A percentile compares a stretch with the other conserved stretches of the same genome.
These are phyloP conservation scores for Acrasis kona DNA, from an alignment of 78 protist species.

Conservation along the genomic window DNA sequence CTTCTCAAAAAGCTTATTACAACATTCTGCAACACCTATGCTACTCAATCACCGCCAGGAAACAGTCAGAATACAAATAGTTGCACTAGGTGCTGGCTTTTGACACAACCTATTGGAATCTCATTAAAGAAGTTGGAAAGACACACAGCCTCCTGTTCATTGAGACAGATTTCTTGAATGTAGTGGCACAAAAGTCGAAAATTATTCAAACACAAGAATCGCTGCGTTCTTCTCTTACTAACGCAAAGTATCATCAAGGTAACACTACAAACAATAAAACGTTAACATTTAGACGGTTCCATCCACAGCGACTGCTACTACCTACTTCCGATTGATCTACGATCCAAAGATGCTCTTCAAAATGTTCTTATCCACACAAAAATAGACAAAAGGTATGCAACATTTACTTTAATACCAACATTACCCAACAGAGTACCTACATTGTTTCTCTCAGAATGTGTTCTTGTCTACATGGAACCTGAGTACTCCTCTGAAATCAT, in stretches of 20 bases:
- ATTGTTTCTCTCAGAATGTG: background rate
- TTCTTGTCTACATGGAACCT: background rate
- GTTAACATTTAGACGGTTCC: background rate
- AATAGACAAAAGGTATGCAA: background rate
- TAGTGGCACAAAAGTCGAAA: background rate
- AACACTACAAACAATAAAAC: background rate
- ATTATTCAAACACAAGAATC: background rate
- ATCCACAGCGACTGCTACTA: background rate
- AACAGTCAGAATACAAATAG: background rate
- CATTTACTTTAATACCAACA: background rate
- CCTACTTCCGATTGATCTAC: background rate
- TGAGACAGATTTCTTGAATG: background rate
- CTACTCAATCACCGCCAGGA: no score
- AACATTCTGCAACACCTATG: background rate
- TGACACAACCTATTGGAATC: background rate
- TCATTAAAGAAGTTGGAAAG: no score
- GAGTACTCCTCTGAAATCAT: background rate
- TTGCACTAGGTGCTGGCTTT: background rate
- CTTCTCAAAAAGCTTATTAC: background rate
- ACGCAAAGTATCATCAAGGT: background rate
- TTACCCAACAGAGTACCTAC: background rate
- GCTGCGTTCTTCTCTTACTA: background rate
- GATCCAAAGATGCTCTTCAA: background rate
- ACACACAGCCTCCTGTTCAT: background rate
- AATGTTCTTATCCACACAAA: background rate